Evolutionary conservation across 345 rosid genomes (phyloP).

Genomic region (Lumnitzera racemosa): DNA sequence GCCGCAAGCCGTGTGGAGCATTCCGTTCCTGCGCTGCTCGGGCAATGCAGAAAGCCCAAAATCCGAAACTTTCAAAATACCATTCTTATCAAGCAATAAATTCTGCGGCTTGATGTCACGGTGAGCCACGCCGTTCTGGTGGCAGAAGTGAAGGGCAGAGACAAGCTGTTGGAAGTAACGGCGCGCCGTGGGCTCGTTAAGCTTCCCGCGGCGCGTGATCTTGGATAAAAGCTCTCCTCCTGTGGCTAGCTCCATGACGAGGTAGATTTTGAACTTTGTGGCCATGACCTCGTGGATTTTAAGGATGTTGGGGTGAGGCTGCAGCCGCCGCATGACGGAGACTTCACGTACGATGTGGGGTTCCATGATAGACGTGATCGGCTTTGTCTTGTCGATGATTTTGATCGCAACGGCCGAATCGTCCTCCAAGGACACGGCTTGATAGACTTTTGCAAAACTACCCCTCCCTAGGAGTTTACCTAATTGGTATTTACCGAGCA

Average conservation of each 20-base stretch:
- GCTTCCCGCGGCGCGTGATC: conserved; percentile 26
- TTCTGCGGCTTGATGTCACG: conserved; percentile 46
- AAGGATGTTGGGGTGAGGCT: conserved; percentile 31
- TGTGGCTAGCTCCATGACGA: conserved; percentile 40
- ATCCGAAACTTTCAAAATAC: conserved; percentile 30
- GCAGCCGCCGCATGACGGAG: conserved; percentile 36
- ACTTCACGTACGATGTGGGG: conserved; percentile 37
- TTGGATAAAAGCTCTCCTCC: conserved; percentile 35
- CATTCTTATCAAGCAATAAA: conserved; percentile 28
- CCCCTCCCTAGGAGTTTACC: conserved; percentile 43
- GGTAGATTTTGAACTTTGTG: conserved; percentile 31
- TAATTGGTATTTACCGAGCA: conserved; percentile 31
- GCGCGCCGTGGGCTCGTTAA: conserved; percentile 24
- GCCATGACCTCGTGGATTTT: conserved; percentile 45
- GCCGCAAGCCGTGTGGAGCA: conserved; percentile 44
- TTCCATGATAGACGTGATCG: conserved; percentile 23
- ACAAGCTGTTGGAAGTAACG: conserved; percentile 36
- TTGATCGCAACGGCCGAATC: conserved; percentile 28
- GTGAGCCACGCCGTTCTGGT: conserved; percentile 35
- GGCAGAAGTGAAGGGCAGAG: conserved; percentile 38
- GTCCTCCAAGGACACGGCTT: conserved; percentile 24
- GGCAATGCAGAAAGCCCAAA: conserved; percentile 39
- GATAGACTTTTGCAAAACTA: conserved; percentile 40
- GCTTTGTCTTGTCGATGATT: conserved; percentile 31
- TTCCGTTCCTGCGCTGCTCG: conserved; percentile 15